Evolutionary conservation across 1,284 basidiomycete species (phyloP).

Genomic region (Ganoderma lucidum): DNA sequence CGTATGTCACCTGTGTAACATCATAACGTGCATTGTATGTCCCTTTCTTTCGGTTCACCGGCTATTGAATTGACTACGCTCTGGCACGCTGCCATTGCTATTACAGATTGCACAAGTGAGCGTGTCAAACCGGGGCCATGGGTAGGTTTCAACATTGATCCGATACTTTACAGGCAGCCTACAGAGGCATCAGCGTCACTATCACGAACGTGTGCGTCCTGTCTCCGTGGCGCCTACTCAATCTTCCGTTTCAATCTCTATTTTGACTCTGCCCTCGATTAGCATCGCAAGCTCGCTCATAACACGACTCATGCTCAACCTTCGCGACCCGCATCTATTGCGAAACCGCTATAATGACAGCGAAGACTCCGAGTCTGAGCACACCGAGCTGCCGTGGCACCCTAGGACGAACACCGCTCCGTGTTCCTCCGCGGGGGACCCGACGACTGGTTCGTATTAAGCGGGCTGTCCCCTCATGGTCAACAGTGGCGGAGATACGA

Average conservation of each 20-base stretch:
- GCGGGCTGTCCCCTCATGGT: neutral
- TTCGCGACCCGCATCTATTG: constrained; percentile 5
- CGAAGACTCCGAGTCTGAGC: neutral
- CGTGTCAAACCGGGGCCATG: neutral
- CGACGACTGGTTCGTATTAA: neutral
- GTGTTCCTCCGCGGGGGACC: neutral
- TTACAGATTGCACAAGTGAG: constrained; percentile 1
- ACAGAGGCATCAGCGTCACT: constrained; percentile 10
- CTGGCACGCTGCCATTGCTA: too few relatives aligned
- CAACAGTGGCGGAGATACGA: too few relatives aligned
- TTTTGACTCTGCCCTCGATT: neutral
- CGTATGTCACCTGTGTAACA: constrained; percentile 7
- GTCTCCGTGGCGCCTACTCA: too few relatives aligned
- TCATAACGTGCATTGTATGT: neutral
- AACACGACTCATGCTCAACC: constrained; percentile 12
- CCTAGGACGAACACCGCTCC: neutral
- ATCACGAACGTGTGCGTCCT: constrained; percentile 10
- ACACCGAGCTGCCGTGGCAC: neutral
- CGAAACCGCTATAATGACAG: neutral
- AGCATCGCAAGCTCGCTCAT: constrained; percentile 9
- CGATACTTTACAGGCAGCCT: neutral
- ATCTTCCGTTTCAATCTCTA: too few relatives aligned
- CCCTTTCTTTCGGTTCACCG: neutral
- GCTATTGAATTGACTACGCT: neutral
- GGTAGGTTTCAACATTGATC: neutral